Conservation (phyloP, 768 basidiomycete species). For the Podaxis sp. region DNA sequence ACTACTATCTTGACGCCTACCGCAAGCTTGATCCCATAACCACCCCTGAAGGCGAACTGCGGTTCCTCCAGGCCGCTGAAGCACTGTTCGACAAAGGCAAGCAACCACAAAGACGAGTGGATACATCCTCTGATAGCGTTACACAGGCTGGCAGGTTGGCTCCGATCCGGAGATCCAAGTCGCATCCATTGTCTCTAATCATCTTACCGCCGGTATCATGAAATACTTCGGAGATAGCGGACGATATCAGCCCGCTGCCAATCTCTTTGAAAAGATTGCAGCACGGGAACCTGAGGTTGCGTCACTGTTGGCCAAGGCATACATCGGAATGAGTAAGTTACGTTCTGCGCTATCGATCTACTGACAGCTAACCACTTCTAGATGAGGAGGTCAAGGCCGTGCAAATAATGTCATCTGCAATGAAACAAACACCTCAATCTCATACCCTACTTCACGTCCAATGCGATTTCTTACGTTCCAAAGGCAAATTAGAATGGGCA, state of each 20-base stretch:
- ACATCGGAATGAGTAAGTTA: slow-evolving; percentile 94
- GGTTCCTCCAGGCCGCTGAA: slow-evolving; percentile 90
- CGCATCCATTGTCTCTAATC: slow-evolving; percentile 94
- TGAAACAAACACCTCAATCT: slow-evolving; percentile 84
- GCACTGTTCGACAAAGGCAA: slow-evolving; percentile 80
- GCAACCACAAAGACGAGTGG: background rate
- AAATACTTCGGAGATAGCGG: slow-evolving; percentile 97
- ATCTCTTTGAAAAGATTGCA: slow-evolving; percentile 88
- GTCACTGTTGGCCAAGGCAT: slow-evolving; percentile 81
- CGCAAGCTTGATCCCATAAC: slow-evolving; percentile 96
- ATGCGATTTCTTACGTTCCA: slow-evolving; percentile 88
- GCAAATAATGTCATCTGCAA: slow-evolving; percentile 84
- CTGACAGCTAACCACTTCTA: slow-evolving; percentile 27
- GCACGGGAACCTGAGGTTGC: slow-evolving; percentile 89
- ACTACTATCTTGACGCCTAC: slow-evolving; percentile 88
- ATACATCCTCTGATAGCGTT: background rate
- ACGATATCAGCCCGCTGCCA: slow-evolving; percentile 83
- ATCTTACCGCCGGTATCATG: slow-evolving; percentile 90
- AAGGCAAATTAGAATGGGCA: slow-evolving; percentile 86
- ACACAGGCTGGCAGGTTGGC: slow-evolving; percentile 93
- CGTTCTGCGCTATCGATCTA: background rate
- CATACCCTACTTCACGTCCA: slow-evolving; percentile 94
- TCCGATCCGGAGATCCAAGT: slow-evolving; percentile 99
- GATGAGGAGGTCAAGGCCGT: slow-evolving; percentile 99
- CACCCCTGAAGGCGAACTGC: slow-evolving; percentile 80